Base-by-base conservation (phyloP, 2,329 filamentous ascomycete species). In the Pezicula radicicola region DNA sequence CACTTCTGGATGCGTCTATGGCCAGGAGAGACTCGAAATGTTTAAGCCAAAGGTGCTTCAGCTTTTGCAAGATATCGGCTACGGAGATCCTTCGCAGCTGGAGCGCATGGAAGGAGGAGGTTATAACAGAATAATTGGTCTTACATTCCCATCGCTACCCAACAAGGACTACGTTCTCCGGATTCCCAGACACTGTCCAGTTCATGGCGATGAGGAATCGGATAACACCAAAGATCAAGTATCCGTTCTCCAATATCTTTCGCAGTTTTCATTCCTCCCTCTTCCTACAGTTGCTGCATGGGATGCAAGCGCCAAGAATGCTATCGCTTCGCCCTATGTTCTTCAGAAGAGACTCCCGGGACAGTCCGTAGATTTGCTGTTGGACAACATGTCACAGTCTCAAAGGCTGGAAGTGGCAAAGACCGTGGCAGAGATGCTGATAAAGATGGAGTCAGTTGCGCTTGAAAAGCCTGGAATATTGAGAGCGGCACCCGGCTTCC, bases 261-360 rank as follows among this genome's bases (percentile, higher is more conserved):
- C 54, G 1, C 21, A 40, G 33, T 44, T 36, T 19, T 16, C 50
- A 0, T 48, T 44, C 18, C n/a, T 59, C 8, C 37, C 12, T 6
- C 48, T 53, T 16, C 25, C 60, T 1, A 10, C 15, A 1, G 21
- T 60, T 10, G 4, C 36, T 27, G 58, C 51, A 3, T 61, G 48
- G 16, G 58, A 61, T 33, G n/a, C 48, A 3, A 59, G 56, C 2
- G 18, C 15, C 12, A 33, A 59, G 4, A 63, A 60, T 40, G 51
- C 49, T 5, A 48, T 63, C 7, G 33, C 13, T 3, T 49, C 33
- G 4, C 16, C 28, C 37, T 63, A 42, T 15, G 48, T 60, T 4
- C 42, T 63, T 3, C 58, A 60, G 18, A 15, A 44, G 10, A 41
- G 53, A 27, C 21, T 61, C n/a, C 51, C 25, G 1, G 60, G 60